Evolutionary conservation across 371 early-diverging fungal genomes (phyloP).

Genomic region (Apophysomyces elegans): DNA sequence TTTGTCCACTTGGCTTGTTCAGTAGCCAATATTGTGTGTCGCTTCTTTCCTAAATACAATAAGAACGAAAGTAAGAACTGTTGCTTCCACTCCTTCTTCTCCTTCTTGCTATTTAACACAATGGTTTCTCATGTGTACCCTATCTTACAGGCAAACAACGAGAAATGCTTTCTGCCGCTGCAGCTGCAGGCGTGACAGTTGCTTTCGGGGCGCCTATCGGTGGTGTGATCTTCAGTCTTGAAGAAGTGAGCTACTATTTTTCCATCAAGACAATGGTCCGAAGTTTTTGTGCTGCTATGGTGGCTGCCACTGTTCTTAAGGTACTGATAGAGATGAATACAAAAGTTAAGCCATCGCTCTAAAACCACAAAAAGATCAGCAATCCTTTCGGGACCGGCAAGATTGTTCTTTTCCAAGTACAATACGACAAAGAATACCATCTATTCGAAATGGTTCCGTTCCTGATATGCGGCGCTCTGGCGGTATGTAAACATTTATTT

Average conservation of each 20-base stretch:
- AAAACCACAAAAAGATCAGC: conserved; percentile 50
- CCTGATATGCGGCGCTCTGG: conserved; percentile 80
- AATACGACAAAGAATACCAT: conserved; percentile 86
- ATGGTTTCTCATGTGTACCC: neutral
- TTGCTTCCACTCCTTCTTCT: neutral
- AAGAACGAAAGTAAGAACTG: conserved; percentile 71
- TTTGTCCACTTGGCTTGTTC: conserved; percentile 94
- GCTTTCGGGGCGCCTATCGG: conserved; percentile 94
- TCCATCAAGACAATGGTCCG: conserved; percentile 91
- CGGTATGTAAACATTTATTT: conserved; percentile 53
- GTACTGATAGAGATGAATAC: conserved; percentile 36
- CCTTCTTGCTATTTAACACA: neutral
- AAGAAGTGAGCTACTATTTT: conserved; percentile 93
- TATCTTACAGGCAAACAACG: conserved; percentile 58
- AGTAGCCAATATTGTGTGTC: conserved; percentile 83
- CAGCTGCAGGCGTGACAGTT: conserved; percentile 93
- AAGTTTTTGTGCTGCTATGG: conserved; percentile 89
- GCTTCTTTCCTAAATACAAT: conserved; percentile 82
- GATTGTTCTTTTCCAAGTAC: conserved; percentile 90
- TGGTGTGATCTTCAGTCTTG: conserved; percentile 86
- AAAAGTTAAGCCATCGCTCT: neutral
- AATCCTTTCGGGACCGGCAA: conserved; percentile 92
- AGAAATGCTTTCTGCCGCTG: conserved; percentile 87
- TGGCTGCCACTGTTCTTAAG: conserved; percentile 84
- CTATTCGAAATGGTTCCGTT: conserved; percentile 88